Evolutionary conservation across 2,329 filamentous ascomycete species (phyloP).

Genomic region (Aspergillus sp.): DNA sequence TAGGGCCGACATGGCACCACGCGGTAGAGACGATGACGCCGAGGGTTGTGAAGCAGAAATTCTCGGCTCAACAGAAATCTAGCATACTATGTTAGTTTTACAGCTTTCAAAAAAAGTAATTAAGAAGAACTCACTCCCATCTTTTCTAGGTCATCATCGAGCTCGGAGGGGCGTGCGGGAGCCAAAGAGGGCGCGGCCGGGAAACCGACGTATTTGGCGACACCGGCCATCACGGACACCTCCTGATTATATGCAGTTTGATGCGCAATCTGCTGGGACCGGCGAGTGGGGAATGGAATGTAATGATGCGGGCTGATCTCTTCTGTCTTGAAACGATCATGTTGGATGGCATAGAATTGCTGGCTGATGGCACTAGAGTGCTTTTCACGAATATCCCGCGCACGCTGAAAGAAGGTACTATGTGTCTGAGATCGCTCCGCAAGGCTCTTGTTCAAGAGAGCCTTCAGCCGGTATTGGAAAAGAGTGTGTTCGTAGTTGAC

Average conservation of each 20-base stretch:
- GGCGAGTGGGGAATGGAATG: slow-evolving; percentile 72
- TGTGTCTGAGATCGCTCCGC: slow-evolving; percentile 82
- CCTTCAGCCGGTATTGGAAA: slow-evolving; percentile 67
- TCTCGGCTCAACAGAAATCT: slow-evolving; percentile 28
- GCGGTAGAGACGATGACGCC: slow-evolving; percentile 16
- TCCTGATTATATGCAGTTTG: slow-evolving; percentile 92
- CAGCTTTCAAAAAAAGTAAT: background rate
- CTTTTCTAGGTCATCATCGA: slow-evolving; percentile 81
- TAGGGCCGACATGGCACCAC: slow-evolving; percentile 27
- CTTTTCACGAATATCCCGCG: slow-evolving; percentile 76
- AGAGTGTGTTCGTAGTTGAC: slow-evolving; percentile 70
- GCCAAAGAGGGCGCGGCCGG: slow-evolving; percentile 85
- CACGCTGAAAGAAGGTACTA: slow-evolving; percentile 82
- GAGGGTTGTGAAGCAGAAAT: slow-evolving; percentile 19
- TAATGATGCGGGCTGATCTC: slow-evolving; percentile 77
- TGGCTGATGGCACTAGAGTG: slow-evolving; percentile 76
- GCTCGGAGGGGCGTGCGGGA: slow-evolving; percentile 65
- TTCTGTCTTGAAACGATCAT: slow-evolving; percentile 73
- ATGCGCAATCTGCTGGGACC: slow-evolving; percentile 72
- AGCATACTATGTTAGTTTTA: background rate
- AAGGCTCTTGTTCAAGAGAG: slow-evolving; percentile 69
- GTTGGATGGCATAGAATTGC: slow-evolving; percentile 89
- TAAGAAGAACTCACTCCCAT: slow-evolving; percentile 67
- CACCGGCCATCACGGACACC: slow-evolving; percentile 81
- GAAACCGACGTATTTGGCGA: slow-evolving; percentile 94